Evolutionary conservation across 2,329 filamentous ascomycete species (phyloP), one percentile per base, ranked within the genome.

Genomic region (Fusarium nisikadoi): DNA sequence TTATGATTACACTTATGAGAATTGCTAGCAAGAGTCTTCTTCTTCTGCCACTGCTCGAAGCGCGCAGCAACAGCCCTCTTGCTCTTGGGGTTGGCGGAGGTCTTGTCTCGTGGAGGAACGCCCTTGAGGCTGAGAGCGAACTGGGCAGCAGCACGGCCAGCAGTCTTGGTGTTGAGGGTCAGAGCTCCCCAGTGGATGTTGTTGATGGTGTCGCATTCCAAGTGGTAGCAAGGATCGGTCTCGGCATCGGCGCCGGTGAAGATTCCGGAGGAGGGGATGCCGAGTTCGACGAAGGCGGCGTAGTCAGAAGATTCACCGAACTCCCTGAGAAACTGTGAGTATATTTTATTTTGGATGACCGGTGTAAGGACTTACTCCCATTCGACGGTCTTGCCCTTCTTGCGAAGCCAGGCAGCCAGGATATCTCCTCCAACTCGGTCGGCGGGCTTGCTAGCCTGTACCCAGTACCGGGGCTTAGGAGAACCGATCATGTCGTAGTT

Each of bases 401-500:
- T 77, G n/a, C 67, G 64, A 13, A 84, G 77, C 73, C 81, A 82
- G 55, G 81, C 79, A 62, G 77, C 58, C 25, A 85, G 73, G 39
- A 77, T 74, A 38, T 78, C 58, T 33, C 81, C 81, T 33, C 82
- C 83, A 42, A 77, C 68, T 46, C 77, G 70, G 69, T 85, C 81
- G 13, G 78, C 83, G 25, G 83, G 80, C 33, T 78, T 80, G 68
- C 81, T 80, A 46, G 81, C 77, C 60, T 85, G 83, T 12, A 86
- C 80, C 58, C 74, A 76, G 74, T 80, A 85, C 43, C 76, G 70
- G 16, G 84, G 81, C n/a, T 77, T 74, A 7, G 79, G 78, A 20
- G 83, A 85, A n/a, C 81, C 84, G 62, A 92, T 90, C 91, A 93
- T 93, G 80, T 93, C 91, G 75, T 91, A 92, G 82, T 93, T 91